A percentile compares a stretch with the other conserved stretches of the same genome.
These are phyloP conservation scores for Simplicillium sp. DNA, from an alignment of 2,329 filamentous ascomycete species.

Conservation along the genomic window DNA sequence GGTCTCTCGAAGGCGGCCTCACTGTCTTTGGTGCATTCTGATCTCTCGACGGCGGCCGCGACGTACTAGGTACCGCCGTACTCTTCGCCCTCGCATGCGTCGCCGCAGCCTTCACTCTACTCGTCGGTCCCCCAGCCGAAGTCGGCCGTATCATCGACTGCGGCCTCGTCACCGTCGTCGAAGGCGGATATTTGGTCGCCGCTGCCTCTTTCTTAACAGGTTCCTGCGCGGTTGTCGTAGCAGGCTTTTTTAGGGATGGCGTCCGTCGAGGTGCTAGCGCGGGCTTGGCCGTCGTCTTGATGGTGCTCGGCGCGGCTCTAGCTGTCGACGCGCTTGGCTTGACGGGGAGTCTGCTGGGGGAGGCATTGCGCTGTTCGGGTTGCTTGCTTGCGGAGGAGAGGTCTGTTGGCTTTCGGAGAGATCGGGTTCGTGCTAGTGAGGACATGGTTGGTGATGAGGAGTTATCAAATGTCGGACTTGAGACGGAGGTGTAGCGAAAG, in stretches of 20 bases:
- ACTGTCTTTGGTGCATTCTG: constrained; percentile 2
- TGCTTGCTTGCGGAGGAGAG: constrained; percentile 3
- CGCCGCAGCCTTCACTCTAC: constrained; percentile 14
- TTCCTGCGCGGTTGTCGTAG: constrained; percentile 4
- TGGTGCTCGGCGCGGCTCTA: neutral
- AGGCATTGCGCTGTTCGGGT: constrained; percentile 24
- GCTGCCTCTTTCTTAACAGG: constrained; percentile 14
- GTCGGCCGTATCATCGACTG: constrained; percentile 13
- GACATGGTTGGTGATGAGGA: constrained; percentile 21
- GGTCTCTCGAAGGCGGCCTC: constrained; percentile 18
- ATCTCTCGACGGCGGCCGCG: constrained; percentile 20
- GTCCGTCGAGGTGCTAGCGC: constrained; percentile 1
- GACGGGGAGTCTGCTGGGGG: constrained; percentile 40
- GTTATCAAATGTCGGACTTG: too few species aligned
- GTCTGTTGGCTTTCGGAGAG: constrained; percentile 32
- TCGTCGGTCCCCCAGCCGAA: constrained; percentile 16
- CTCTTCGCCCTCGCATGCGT: constrained; percentile 22
- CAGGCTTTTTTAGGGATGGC: constrained; percentile 5
- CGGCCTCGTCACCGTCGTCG: constrained; percentile 13
- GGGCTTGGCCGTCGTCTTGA: constrained; percentile 8
- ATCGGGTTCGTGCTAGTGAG: constrained; percentile 35
- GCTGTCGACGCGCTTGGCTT: constrained; percentile 30
- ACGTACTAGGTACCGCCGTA: constrained; percentile 14
- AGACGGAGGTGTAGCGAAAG: too few species aligned
- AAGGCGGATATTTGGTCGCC: constrained; percentile 21